These are phyloP conservation scores for Blastobotrys capitulatus DNA, from an alignment of 1,139 yeast genomes.

Conservation along the genomic window DNA sequence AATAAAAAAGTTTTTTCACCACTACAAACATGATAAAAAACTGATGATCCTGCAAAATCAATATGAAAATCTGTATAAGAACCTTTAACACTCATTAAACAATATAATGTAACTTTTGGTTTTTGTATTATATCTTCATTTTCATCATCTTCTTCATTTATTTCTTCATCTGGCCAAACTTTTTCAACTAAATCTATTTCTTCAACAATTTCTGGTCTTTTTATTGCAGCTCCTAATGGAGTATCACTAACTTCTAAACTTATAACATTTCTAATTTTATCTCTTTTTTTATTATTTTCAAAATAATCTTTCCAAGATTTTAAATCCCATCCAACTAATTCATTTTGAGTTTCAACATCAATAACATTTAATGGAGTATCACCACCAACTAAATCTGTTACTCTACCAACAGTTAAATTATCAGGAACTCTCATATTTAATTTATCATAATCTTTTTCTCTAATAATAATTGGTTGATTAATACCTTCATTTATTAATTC, in stretches of 20 bases:
- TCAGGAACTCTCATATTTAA: conserved; percentile 43
- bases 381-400: conserved; percentile 57
- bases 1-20: conserved; percentile 73
- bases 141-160: neutral
- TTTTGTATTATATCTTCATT: conserved; percentile 28
- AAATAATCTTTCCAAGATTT: conserved; percentile 73
- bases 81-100: conserved; percentile 77
- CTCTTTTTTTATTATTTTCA: conserved; percentile 43
- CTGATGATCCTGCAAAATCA: conserved; percentile 91
- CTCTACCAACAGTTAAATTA: conserved; percentile 47
- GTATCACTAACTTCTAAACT: conserved; percentile 70
- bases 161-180: conserved; percentile 47
- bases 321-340: conserved; percentile 58
- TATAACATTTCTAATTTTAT: conserved; percentile 71
- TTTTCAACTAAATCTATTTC: conserved; percentile 64
- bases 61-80: conserved; percentile 87
- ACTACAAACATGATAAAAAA: conserved; percentile 71
- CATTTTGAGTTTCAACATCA: conserved; percentile 82
- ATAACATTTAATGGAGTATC: conserved; percentile 71
- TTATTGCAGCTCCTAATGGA: conserved; percentile 45
- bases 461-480: conserved; percentile 38
- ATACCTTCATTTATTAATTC: conserved; percentile 36
- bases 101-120: conserved; percentile 74
- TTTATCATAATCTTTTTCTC: conserved; percentile 30
- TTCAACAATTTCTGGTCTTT: conserved; percentile 62